A percentile compares a stretch with the other conserved stretches of the same genome.
These are phyloP conservation scores for Pogostemon cablin DNA, from an alignment of 257 asterid species.

Conservation along the genomic window DNA sequence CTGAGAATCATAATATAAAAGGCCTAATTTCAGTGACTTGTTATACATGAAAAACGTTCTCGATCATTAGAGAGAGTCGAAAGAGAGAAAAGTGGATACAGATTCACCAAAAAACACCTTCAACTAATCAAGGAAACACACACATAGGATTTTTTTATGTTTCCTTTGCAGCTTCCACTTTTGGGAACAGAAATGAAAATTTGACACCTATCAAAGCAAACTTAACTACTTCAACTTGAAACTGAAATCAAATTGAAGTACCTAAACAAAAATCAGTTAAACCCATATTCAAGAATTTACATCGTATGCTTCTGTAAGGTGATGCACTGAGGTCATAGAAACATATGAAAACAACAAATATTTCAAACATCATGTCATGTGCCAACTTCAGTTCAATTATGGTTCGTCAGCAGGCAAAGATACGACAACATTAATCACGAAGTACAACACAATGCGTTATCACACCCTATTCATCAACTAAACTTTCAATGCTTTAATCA, in stretches of 20 bases:
- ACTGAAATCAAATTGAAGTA: background rate
- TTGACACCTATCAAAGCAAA: constrained; percentile 10
- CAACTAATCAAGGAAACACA: background rate
- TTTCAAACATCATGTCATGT: background rate
- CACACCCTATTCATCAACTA: background rate
- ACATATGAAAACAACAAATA: background rate
- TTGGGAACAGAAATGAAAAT: background rate
- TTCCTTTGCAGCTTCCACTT: background rate
- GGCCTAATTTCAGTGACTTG: constrained; percentile 8
- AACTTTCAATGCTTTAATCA: background rate
- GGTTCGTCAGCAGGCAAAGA: too few species aligned
- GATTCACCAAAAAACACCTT: background rate
- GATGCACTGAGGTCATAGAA: background rate
- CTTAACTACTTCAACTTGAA: background rate
- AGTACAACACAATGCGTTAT: background rate
- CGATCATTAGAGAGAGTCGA: background rate
- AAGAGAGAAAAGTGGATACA: too few species aligned
- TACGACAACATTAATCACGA: too few species aligned
- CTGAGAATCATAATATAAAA: constrained; percentile 35
- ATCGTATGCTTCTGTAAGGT: background rate
- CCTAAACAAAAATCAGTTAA: background rate
- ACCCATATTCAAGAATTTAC: constrained; percentile 12
- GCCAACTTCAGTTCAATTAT: background rate
- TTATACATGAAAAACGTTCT: background rate
- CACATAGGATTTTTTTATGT: background rate